Conservation (phyloP, 2,329 filamentous ascomycete genomes). For the Hymenoscyphus repandus region DNA sequence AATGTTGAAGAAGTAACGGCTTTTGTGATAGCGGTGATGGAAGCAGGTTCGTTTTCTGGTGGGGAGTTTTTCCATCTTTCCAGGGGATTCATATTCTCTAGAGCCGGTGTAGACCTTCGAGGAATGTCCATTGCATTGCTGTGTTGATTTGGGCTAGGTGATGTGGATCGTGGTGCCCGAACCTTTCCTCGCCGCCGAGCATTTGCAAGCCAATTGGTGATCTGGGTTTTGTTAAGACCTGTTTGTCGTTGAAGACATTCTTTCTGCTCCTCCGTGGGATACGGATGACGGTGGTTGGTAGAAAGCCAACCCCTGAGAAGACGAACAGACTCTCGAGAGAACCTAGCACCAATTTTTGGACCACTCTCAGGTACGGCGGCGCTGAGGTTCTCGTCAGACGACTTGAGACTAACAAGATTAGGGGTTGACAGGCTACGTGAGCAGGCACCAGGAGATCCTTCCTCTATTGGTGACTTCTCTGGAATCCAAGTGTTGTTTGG, state of each 20-base stretch:
- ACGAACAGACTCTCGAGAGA: conserved; percentile 75
- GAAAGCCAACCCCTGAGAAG: conserved; percentile 81
- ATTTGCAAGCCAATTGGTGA: conserved; percentile 90
- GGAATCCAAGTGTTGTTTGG: conserved; percentile 10
- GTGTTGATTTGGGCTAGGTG: conserved; percentile 58
- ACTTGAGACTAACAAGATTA: conserved; percentile 27
- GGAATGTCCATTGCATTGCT: conserved; percentile 71
- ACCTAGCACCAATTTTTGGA: conserved; percentile 67
- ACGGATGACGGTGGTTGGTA: conserved; percentile 75
- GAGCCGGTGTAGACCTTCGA: conserved; percentile 48
- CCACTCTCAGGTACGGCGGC: conserved; percentile 38
- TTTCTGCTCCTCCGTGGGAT: conserved; percentile 84
- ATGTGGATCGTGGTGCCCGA: conserved; percentile 60
- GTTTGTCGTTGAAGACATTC: conserved; percentile 73
- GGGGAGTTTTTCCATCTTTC: conserved; percentile 67
- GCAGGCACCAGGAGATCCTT: not conserved
- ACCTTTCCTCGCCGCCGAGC: conserved; percentile 79
- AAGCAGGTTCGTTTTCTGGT: conserved; percentile 64
- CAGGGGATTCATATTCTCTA: conserved; percentile 55
- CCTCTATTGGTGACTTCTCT: conserved; percentile 3
- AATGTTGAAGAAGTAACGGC: conserved; percentile 49
- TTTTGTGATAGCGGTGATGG: conserved; percentile 57
- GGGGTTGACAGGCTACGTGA: conserved; percentile 15
- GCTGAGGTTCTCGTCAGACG: conserved; percentile 54
- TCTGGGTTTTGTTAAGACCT: conserved; percentile 75